Conservation (phyloP, 345 rosid species). For the Fremontodendron californicum region DNA sequence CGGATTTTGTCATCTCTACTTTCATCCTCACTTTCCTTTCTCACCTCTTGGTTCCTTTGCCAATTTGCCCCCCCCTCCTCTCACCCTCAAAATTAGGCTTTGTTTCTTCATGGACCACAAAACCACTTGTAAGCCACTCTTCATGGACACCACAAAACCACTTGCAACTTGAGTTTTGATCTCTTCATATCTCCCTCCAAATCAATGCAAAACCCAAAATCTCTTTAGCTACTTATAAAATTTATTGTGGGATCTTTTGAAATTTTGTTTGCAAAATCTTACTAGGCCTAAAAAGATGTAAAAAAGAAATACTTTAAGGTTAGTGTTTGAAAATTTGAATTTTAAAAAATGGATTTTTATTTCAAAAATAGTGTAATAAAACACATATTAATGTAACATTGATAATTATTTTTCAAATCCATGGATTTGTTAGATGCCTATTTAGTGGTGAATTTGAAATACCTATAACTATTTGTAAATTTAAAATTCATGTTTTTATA, state of each 20-base stretch:
- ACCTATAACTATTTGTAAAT: too few species aligned
- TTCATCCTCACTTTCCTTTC: too few species aligned
- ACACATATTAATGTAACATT: too few species aligned
- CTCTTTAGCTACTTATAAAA: background rate
- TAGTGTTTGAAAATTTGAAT: too few species aligned
- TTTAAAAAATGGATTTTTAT: too few species aligned
- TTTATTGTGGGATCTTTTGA: background rate
- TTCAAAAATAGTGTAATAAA: too few species aligned
- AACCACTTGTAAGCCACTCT: conserved; percentile 24
- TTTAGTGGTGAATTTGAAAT: too few species aligned
- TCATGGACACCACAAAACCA: conserved; percentile 50
- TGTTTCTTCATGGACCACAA: conserved; percentile 41
- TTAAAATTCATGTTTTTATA: too few species aligned
- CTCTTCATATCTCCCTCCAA: background rate
- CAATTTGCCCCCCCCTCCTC: background rate
- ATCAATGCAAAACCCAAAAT: background rate
- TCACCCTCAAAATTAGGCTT: conserved; percentile 30
- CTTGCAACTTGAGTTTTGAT: conserved; percentile 9
- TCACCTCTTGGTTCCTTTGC: conserved; percentile 20
- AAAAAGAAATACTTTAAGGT: too few species aligned
- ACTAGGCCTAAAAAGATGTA: background rate
- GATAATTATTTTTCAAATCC: too few species aligned
- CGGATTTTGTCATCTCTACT: too few species aligned
- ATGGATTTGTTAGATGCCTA: too few species aligned
- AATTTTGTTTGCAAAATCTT: background rate